Percentiles rank a stretch among this genome's conserved stretches.
Conservation (phyloP, 1,139 yeast species). For the Hemisphaericaspora lyxosophila region DNA sequence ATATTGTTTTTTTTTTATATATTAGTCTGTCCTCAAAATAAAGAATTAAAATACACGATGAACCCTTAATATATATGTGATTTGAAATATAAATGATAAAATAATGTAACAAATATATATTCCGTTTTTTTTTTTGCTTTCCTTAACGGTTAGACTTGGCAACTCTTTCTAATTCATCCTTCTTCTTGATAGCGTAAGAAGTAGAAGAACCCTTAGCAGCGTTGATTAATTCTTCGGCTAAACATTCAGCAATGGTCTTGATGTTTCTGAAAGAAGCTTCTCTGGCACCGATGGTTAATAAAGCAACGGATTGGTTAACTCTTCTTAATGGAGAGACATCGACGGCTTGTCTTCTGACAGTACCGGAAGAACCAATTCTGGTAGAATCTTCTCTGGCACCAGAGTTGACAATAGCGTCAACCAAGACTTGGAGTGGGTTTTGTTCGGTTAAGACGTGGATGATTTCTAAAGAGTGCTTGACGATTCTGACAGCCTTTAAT, state of each 20-base stretch:
- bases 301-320: slow-evolving; percentile 98
- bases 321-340: slow-evolving; percentile 99
- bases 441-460: slow-evolving; percentile 96
- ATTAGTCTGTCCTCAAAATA: slow-evolving; percentile 10
- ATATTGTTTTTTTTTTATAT: slow-evolving; percentile 1
- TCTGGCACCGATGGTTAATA: slow-evolving; percentile 99
- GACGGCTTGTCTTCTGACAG: slow-evolving; percentile 99
- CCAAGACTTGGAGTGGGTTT: slow-evolving; percentile 99
- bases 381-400: slow-evolving; percentile 99
- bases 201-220: slow-evolving; percentile 99
- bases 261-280: slow-evolving; percentile 99
- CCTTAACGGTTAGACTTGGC: slow-evolving; percentile 99
- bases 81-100: slow-evolving; percentile 7
- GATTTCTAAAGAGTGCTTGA: slow-evolving; percentile 98
- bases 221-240: slow-evolving; percentile 99
- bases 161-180: slow-evolving; percentile 99
- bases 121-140: slow-evolving; percentile 6
- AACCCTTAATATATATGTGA: slow-evolving; percentile 9
- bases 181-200: slow-evolving; percentile 99
- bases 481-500: slow-evolving; percentile 99
- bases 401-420: slow-evolving; percentile 99
- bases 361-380: slow-evolving; percentile 99
- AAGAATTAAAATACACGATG: slow-evolving; percentile 9
- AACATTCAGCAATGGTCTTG: slow-evolving; percentile 99
- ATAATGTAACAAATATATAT: slow-evolving; percentile 5